Evolutionary conservation across 2,329 filamentous ascomycete genomes (phyloP), one percentile per base, ranked within the genome.

Genomic region (Claviceps africana): DNA sequence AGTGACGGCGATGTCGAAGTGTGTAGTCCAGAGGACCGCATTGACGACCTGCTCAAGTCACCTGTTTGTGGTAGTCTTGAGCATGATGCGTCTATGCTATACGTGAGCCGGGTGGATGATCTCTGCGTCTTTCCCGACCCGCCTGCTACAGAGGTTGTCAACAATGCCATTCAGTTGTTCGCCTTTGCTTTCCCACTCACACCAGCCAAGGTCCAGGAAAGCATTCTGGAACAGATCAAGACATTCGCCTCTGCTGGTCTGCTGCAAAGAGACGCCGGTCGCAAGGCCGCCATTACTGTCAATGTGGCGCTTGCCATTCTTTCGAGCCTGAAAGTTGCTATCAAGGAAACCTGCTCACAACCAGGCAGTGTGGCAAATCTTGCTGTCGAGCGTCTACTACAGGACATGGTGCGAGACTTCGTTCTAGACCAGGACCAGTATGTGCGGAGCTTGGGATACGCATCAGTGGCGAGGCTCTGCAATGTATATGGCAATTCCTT

Each of bases 141-240:
- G 9, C 85, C 93, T 6, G 83, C 87, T 0, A 98, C 91, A 0
- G 90, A 95, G 63, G 90, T 95, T 28, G 87, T 97, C 55, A 95
- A 98, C 63, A 82, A 91, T 62, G 90, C 93, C 0, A 94, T 98
- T 52, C 85, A 93, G 56, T 73, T 97, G 0, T 98, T 98, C 64
- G 88, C 90, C 2, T 87, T 95, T 51, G 86, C 88, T 40, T 83
- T 98, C 53, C 90, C 93, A 2, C 73, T 96, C 10, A 94, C 95
- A 46, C 85, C 87, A 0, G 77, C 88, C 4, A 95, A 91, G 62
- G 87, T 98, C 2, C 93, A 98, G 62, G 93, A 98, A 66, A 96
- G 91, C 62, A 88, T 95, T 47, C 72, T 98, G 10, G 93, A 98
- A 66, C 93, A 98, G 64, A 83, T 97, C 47, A 85, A 87, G 17